Evolutionary conservation across 139 green algal genomes (phyloP), one percentile per base, ranked within the genome.

Genomic region (Limnomonas spitsbergensis): DNA sequence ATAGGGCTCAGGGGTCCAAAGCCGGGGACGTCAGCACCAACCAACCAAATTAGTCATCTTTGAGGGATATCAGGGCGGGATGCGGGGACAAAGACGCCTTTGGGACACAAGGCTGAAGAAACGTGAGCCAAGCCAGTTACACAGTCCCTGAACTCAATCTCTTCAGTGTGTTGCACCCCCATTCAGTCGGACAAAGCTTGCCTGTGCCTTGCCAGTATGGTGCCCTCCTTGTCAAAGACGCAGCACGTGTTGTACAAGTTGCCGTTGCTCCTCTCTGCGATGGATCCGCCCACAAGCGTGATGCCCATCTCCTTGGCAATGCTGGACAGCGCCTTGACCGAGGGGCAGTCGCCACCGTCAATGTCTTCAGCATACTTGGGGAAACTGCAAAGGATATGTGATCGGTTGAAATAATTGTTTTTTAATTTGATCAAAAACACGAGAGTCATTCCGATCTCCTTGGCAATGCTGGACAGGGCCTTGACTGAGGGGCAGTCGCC

Each of bases 211-310:
- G 87, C 96, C n/a, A 97, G 78, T 40, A 98, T 82, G 38, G 85
- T 72, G 1, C 96, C 96, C 4, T 90, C 68, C 2, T 79, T 76
- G 56, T 86, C 88, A 69, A 92, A 98, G n/a, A 99, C 89, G 69
- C 93, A 95, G 88, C 96, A 98, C 0, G 96, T 99, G 88, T 99
- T 99, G 89, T 96, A 99, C 38, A 99, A 88, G 56, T 89, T 88
- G 54, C 86, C 89, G 2, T 76, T 53, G 53, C 76, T 84, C 6
- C 80, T 80, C 85, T 98, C 94, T 0, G 94, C 89, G 3, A 98
- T 90, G n/a, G 92, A 96, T 1, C 94, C 94, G 2, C 87, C 94
- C 3, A 98, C 87, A 36, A 94, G 78, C 73, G 80, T 86, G 24
- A 92, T 77, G 1, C 77, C 71, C 20, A 39, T 38, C 47, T 76